Base-by-base conservation (phyloP, 139 green algal genomes). In the Volvox reticuliferus region DNA sequence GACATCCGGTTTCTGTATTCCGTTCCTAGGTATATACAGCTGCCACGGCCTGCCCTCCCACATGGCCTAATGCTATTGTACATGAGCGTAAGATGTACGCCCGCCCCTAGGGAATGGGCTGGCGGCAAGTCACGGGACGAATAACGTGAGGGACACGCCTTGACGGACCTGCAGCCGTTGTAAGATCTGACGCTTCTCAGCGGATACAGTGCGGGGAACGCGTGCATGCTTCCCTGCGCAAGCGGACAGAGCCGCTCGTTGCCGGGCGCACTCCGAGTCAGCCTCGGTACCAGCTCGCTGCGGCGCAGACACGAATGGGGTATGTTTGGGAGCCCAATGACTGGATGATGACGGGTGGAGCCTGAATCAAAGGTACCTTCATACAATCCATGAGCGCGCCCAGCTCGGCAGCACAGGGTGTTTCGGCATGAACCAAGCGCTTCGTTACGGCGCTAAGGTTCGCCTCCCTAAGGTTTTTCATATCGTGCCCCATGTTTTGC, bases 301-400 rank as follows among this genome's bases (percentile, higher is more conserved):
- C 63, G 36, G 6, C n/a, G n/a, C 0, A 28, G 63, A 16, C n/a
- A 50, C 44, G 30, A 44, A 65, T 5, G 36, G 35, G 30, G 62
- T 33, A 37, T 22, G 19, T n/a, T 5, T 17, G 61, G 44, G 12
- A 55, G 79, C 50, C n/a, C 22, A 55, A 76, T 87, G 61, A 32
- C 65, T 73, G 21, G 30, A 78, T 78, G 6, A 19, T 22, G 0
- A 20, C 24, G 24, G 22, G 28, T 26, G 12, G 61, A 1, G 13
- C 30, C 30, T 20, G 17, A 32, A 87, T 30, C 14, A 5, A 18
- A 62, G 20, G 28, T 63, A 88, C 83, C 83, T 88, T 88, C 83
- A 88, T 88, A 37, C 83, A 88, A 16, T 88, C 83, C 83, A 88
- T 88, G 24, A 88, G 67, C 24, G 35, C 26, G 21, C 85, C 85